Base-by-base conservation (phyloP, 106 monocot species). In the Phalaenopsis equestris region DNA sequence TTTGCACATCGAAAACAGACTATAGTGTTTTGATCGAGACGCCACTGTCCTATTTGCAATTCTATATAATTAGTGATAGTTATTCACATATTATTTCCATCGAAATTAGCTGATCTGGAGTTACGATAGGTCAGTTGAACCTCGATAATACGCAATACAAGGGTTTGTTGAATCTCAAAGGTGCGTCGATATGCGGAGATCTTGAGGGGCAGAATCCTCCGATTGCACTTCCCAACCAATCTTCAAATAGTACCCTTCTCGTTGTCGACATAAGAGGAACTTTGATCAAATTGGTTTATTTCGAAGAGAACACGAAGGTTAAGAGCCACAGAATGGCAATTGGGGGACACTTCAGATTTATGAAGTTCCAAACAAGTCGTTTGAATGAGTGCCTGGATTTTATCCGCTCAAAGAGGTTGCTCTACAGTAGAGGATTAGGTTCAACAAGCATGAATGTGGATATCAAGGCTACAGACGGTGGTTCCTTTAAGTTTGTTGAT, bases 361-460 rank as follows among this genome's bases (percentile, higher is more conserved):
- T 83, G 14, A 91, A 85, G 81, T 91, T 91, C 47, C 76, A 91
- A 55, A 87, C 85, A 19, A 80, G 89, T 61, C 55, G 67, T 8
- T 84, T 91, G 42, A 83, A 91, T 47, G 83, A 91, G 39, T 91
- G 91, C 86, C 72, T 91, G 67, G 83, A 87, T 17, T 91, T 91
- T 61, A 87, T 91, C 39, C 76, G 67, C 67, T 79, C 81, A 7
- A 85, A 89, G 64, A 82, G 77, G 46, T 84, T 89, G 67, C 68
- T 84, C 30, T 21, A 12, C 49, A 48, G 76, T 30, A 81, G 74
- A 74, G 74, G 74, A n/a, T n/a, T n/a, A n/a, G n/a, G n/a, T n/a
- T n/a, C n/a, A n/a, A n/a, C n/a, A n/a, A n/a, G n/a, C n/a, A n/a
- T n/a, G n/a, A n/a, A n/a, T n/a, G n/a, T n/a, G n/a, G n/a, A n/a